Base-by-base conservation (phyloP, 1,284 basidiomycete genomes). In the Volvariella volvacea region DNA sequence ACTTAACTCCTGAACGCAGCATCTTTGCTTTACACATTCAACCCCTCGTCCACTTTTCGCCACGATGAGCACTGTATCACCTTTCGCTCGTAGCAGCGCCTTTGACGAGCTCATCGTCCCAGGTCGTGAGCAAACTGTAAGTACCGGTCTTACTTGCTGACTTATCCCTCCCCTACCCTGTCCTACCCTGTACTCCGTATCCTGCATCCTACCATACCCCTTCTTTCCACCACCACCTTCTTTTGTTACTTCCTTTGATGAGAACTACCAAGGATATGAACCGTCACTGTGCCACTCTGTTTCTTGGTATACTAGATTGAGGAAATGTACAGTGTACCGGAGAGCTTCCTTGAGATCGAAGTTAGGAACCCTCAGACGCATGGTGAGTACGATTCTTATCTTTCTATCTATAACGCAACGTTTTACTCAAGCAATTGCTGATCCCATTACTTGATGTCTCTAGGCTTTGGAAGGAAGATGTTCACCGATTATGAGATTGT, bases 401-500 rank as follows among this genome's bases (percentile, higher is more conserved):
- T 33, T 7, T 37, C 10, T 12, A n/a, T 39, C 15, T 36, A 38
- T 25, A 19, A 28, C 7, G 14, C 40, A 40, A 34, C 22, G 44
- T 38, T 22, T 37, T 45, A 48, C 30, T 54, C 33, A 50, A 12
- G 12, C 12, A 28, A 12, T 6, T 12, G 25, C 25, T 28, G 25
- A 28, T 28, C 6, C 12, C 20, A 7, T 46, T 42, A 46, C 2
- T 36, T 22, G 12, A 20, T 38, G 32, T 32, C 32, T 16, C 3
- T 56, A 93, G 91, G 91, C 30, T 92, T 92, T 58, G 92, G 93
- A 28, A 74, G 95, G 55, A 97, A 97, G 76, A 96, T 95, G 92
- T 99, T 91, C 65, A 99, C 95, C 39, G 94, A 99, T 74, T 99
- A 99, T 61, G 95, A 99, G 70, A 88, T 99, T 52, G 87, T 97